These are phyloP conservation scores for Trypanosoma grayi DNA, from an alignment of 208 protist genomes.

Conservation along the genomic window DNA sequence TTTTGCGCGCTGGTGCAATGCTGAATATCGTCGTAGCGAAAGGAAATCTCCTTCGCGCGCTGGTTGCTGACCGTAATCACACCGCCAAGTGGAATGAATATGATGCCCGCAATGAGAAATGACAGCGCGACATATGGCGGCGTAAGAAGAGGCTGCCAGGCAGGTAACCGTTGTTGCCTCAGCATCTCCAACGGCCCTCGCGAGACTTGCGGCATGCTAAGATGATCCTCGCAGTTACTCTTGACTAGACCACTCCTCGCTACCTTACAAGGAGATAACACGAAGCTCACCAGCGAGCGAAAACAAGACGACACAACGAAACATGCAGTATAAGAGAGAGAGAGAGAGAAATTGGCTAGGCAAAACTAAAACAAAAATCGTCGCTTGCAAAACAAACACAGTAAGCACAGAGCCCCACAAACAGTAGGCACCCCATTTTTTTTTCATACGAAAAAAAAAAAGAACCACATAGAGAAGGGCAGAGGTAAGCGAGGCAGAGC, in stretches of 20 bases:
- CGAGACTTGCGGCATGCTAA: background rate
- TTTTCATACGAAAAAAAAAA: no score
- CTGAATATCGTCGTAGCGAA: conserved; percentile 73
- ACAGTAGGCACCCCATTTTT: no score
- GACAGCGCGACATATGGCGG: conserved; percentile 87
- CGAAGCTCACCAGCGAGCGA: no score
- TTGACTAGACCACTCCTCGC: background rate
- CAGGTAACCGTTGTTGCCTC: conserved; percentile 94
- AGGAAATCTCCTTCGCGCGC: conserved; percentile 57
- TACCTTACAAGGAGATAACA: no score
- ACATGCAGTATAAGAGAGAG: no score
- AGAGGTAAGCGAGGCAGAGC: background rate
- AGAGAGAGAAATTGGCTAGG: no score
- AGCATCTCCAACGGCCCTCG: conserved; percentile 34
- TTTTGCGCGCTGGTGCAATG: conserved; percentile 43
- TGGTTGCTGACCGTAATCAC: conserved; percentile 71
- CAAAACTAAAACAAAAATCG: no score
- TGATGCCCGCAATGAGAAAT: conserved; percentile 88
- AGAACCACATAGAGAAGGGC: no score
- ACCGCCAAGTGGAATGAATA: conserved; percentile 94
- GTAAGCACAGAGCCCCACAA: no score
- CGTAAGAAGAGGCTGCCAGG: conserved; percentile 96
- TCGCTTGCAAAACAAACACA: no score
- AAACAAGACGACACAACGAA: no score
- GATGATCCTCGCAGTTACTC: background rate